Evolutionary conservation across 2,329 filamentous ascomycete genomes (phyloP).

Genomic region (Triangularia verruculosa): DNA sequence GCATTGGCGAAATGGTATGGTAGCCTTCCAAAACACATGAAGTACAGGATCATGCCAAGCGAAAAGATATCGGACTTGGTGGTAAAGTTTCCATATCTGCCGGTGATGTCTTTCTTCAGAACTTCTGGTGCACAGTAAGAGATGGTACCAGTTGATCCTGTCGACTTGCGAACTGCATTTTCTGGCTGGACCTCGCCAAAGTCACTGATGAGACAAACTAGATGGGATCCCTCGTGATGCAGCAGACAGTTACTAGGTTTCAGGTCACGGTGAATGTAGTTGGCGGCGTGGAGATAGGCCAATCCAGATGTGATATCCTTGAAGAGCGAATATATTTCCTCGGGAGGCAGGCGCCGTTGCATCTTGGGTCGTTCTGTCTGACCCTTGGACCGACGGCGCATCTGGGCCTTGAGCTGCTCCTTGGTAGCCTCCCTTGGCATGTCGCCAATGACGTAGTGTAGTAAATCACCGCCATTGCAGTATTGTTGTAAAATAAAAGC

Average conservation of each 20-base stretch:
- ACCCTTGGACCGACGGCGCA: constrained; percentile 78
- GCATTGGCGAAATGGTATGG: constrained; percentile 83
- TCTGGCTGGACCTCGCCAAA: constrained; percentile 95
- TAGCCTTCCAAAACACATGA: constrained; percentile 89
- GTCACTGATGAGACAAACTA: constrained; percentile 88
- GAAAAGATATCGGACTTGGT: constrained; percentile 99
- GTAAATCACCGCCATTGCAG: constrained; percentile 89
- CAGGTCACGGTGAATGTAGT: constrained; percentile 93
- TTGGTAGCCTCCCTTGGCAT: constrained; percentile 63
- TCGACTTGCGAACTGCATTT: constrained; percentile 78
- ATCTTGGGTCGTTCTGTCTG: constrained; percentile 55
- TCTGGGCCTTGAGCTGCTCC: constrained; percentile 83
- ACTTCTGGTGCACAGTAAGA: constrained; percentile 98
- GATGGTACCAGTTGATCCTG: constrained; percentile 90
- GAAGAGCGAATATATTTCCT: constrained; percentile 96
- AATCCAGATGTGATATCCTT: constrained; percentile 91
- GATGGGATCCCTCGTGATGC: constrained; percentile 68
- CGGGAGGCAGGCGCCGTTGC: constrained; percentile 59
- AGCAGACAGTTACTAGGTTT: constrained; percentile 95
- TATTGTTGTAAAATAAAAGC: constrained; percentile 98
- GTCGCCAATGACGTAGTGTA: constrained; percentile 78
- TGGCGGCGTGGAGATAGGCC: constrained; percentile 82
- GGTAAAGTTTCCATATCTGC: constrained; percentile 86
- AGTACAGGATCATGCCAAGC: constrained; percentile 96
- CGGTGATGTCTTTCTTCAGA: constrained; percentile 63